Base-by-base conservation (phyloP, 192 early-diverging fungal genomes). In the Coemansia sp. region DNA sequence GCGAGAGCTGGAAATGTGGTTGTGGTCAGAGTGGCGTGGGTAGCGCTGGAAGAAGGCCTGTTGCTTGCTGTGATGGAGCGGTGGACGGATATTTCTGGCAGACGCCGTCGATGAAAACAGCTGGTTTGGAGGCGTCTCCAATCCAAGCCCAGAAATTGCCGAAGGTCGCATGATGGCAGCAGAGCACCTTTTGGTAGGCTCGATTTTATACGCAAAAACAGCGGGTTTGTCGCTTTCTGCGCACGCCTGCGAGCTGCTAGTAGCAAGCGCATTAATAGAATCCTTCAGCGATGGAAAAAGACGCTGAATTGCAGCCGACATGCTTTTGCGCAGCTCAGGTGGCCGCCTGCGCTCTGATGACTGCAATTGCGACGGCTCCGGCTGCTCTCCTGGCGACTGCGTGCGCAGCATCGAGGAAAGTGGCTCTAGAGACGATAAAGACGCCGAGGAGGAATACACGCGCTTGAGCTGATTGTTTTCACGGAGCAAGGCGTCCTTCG, bases 221-320 rank as follows among this genome's bases (percentile, higher is more conserved):
- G 10, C 42, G 12, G 42, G 8, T 45, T 45, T 61, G 42, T 38
- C 30, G 60, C 38, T 63, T 25, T 11, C 42, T 45, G 42, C 42
- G 16, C 42, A 45, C 10, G 42, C 42, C 42, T 45, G 42, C 11
- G 52, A 55, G 52, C 52, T 30, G 11, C 28, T 25, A 30, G 28
- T 58, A 20, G 56, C 29, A 58, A 38, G 33, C 56, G 65, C 56
- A 12, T 60, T 56, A 10, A 38, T 50, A 18, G 61, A 61, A 48
- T 64, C 61, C 25, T 61, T 38, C 49, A 79, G 65, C 45, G 68
- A 64, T 6, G 77, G 77, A 56, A 79, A 79, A 58, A 79, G 56
- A 7, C 77, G 71, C 17, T 62, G 68, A 36, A 79, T 73, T 17
- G 68, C 59, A 12, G 64, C 72, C 2, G 76, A 58, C n/a, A 60